Conservation (phyloP, 2,329 filamentous ascomycete genomes). For the Emmonsia crescens region DNA sequence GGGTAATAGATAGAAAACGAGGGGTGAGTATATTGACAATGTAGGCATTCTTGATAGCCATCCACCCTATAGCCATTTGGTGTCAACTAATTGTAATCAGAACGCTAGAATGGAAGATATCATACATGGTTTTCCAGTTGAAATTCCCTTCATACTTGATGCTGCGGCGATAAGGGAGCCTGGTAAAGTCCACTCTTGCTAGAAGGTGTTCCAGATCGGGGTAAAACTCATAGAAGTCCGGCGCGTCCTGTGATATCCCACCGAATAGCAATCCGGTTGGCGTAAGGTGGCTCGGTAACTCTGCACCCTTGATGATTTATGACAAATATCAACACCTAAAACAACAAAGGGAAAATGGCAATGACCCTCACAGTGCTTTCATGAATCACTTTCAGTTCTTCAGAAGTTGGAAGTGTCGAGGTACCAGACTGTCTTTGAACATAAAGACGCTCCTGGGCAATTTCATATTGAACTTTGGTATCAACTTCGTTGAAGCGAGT, state of each 20-base stretch:
- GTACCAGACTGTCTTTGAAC: conserved; percentile 28
- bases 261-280: conserved; percentile 44
- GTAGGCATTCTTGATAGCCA: conserved; percentile 49
- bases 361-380: conserved; percentile 21
- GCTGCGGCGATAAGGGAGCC: conserved; percentile 41
- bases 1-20: conserved; percentile 46
- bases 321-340: neutral
- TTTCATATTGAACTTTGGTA: conserved; percentile 39
- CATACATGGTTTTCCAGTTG: conserved; percentile 50
- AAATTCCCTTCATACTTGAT: conserved; percentile 47
- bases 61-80: conserved; percentile 35
- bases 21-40: conserved; percentile 49
- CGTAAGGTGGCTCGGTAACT: conserved; percentile 34
- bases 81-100: neutral
- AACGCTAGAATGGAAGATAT: neutral
- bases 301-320: conserved; percentile 16
- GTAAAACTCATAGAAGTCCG: conserved; percentile 44
- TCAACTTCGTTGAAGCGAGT: conserved; percentile 36
- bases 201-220: conserved; percentile 41
- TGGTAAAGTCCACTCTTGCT: conserved; percentile 43
- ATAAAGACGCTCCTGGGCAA: conserved; percentile 37
- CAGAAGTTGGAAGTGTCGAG: conserved; percentile 17
- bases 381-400: conserved; percentile 32
- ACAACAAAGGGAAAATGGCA: too few relatives aligned
- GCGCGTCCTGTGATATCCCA: conserved; percentile 39